A percentile compares a stretch with the other conserved stretches of the same genome.
Evolutionary conservation across 2,329 filamentous ascomycete genomes (phyloP).

Genomic region (Pseudogymnoascus pannorum): DNA sequence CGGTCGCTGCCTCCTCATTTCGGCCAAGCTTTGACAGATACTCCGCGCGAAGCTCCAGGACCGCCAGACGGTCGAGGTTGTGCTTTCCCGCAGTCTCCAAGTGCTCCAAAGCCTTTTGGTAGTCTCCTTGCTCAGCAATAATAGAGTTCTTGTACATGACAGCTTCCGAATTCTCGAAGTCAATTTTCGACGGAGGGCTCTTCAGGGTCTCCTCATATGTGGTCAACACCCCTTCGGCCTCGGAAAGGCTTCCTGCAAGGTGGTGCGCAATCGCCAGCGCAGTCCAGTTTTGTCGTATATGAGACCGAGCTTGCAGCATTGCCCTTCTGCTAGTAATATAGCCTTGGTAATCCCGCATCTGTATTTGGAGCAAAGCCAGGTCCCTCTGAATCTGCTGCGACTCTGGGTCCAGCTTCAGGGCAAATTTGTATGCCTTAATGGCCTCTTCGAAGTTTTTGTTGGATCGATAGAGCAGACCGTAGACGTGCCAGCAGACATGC

Average conservation of each 20-base stretch:
- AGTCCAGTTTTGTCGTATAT: conserved; percentile 89
- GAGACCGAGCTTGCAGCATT: conserved; percentile 80
- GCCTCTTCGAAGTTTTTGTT: conserved; percentile 98
- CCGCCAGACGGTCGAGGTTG: conserved; percentile 74
- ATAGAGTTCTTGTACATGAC: conserved; percentile 91
- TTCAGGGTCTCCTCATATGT: conserved; percentile 94
- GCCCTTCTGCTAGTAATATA: conserved; percentile 82
- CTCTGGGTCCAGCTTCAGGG: conserved; percentile 86
- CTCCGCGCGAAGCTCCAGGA: conserved; percentile 78
- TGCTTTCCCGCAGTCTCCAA: conserved; percentile 69
- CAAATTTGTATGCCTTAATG: conserved; percentile 98
- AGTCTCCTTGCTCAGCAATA: conserved; percentile 83
- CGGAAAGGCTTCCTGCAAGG: conserved; percentile 72
- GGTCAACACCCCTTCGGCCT: conserved; percentile 84
- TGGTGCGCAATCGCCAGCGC: conserved; percentile 93
- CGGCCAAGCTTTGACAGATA: conserved; percentile 73
- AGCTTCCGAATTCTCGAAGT: conserved; percentile 91
- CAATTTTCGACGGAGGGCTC: conserved; percentile 63
- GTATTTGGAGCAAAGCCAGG: conserved; percentile 83
- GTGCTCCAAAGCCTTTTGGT: conserved; percentile 77
- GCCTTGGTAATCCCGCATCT: conserved; percentile 92
- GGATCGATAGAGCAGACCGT: conserved; percentile 84
- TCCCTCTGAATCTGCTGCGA: conserved; percentile 91
- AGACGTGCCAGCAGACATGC: conserved; percentile 99
- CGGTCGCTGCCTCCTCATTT: conserved; percentile 72